phyloP scores from a whole-genome alignment of 2,329 filamentous ascomycete genomes.

The Cryphonectria japonica region DNA sequence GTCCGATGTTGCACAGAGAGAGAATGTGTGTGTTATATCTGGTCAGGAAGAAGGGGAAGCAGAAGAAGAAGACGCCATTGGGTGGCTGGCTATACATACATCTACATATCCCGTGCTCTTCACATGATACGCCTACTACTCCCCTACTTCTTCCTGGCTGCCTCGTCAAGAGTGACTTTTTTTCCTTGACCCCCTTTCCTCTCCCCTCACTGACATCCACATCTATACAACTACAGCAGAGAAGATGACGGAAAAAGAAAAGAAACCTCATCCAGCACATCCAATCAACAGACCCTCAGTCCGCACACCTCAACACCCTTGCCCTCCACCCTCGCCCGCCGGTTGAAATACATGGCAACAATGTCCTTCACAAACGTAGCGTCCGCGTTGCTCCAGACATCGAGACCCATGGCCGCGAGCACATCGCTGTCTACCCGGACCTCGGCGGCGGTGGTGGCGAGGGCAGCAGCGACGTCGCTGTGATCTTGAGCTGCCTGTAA shows the following conservation, averaged over 20 bases:
- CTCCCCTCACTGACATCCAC: too few species aligned
- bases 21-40: not conserved
- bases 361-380: constrained; percentile 69
- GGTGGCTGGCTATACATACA: not conserved
- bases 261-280: constrained; percentile 25
- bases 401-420: constrained; percentile 73
- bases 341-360: constrained; percentile 66
- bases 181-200: too few species aligned
- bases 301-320: constrained; percentile 77
- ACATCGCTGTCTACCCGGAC: constrained; percentile 67
- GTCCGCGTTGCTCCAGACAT: constrained; percentile 75
- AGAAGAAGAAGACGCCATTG: not conserved
- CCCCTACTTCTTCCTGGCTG: not conserved
- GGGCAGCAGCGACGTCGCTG: constrained; percentile 30
- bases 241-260: not conserved
- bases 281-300: constrained; percentile 63
- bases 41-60: not conserved
- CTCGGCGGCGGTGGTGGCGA: constrained; percentile 36
- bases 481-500: constrained; percentile 29
- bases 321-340: constrained; percentile 65
- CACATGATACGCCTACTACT: not conserved
- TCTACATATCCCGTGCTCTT: not conserved
- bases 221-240: not conserved
- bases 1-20: not conserved
- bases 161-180: not conserved